Conservation (phyloP, 306 rosid species). For the Malus asiatica region DNA sequence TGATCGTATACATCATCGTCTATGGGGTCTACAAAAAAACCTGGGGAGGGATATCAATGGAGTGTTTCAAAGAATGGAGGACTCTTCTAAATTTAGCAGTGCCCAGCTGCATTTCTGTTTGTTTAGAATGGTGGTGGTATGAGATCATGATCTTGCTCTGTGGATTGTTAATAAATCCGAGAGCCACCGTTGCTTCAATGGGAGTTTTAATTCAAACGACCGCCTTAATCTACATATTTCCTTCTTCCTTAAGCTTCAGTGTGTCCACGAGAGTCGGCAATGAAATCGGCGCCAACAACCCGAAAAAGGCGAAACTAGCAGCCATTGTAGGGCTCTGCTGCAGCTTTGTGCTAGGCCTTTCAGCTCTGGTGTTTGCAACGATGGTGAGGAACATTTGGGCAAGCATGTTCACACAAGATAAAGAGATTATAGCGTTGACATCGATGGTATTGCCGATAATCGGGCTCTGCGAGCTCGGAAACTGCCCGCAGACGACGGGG, state of each 20-base stretch:
- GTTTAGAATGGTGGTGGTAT: constrained; percentile 99
- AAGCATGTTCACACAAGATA: constrained; percentile 59
- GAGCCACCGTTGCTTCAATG: constrained; percentile 85
- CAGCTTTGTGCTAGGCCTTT: constrained; percentile 55
- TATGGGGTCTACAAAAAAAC: constrained; percentile 50
- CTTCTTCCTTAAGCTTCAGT: constrained; percentile 75
- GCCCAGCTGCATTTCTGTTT: constrained; percentile 85
- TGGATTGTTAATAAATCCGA: constrained; percentile 53
- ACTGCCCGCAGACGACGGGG: constrained; percentile 93
- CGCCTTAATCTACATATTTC: constrained; percentile 73
- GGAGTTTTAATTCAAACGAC: constrained; percentile 88
- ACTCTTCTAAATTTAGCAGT: constrained; percentile 58
- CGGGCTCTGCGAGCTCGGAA: constrained; percentile 87
- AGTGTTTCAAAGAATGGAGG: constrained; percentile 54
- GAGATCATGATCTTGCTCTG: constrained; percentile 87
- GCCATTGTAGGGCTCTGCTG: constrained; percentile 66
- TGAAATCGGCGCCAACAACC: constrained; percentile 65
- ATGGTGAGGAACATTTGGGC: constrained; percentile 75
- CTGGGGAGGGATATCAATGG: constrained; percentile 59
- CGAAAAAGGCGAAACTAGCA: constrained; percentile 52
- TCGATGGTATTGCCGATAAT: constrained; percentile 75
- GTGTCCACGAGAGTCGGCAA: constrained; percentile 88
- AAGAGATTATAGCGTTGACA: constrained; percentile 53
- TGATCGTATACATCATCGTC: constrained; percentile 44
- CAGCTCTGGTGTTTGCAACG: constrained; percentile 53